Evolutionary conservation across 73 alveolate genomes (phyloP), one percentile per base, ranked within the genome.

Genomic region (Effrenium voratum): DNA sequence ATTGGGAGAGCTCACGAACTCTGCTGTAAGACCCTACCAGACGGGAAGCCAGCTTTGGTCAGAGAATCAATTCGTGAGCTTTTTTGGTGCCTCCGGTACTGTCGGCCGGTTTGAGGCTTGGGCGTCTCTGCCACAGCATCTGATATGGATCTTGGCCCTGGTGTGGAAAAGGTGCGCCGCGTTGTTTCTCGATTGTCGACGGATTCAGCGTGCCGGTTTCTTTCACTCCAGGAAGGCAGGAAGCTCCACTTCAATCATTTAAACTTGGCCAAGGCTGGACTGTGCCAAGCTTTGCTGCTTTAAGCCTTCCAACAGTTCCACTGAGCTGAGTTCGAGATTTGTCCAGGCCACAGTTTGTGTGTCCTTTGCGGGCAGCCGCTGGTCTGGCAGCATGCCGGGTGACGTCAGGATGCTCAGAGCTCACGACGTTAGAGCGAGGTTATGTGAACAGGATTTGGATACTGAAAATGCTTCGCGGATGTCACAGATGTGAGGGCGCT

Each of bases 241-340:
- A 84, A 84, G 93, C 30, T 84, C 16, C 93, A 84, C 60, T 84
- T 84, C 93, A 50, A 57, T 15, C 93, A 40, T n/a, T 5, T 84
- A 59, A 36, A 55, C 80, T 16, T 84, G 57, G 93, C 34, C 79
- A 66, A 66, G 34, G 79, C 79, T 32, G 34, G 30, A 57, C 16
- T 57, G 72, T 2, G n/a, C 28, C n/a, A 60, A 10, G 30, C 36
- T 60, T 38, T 12, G 16, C 75, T 60, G 15, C 34, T 60, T 38
- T 38, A 24, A 60, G 40, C 30, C 75, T 60, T 60, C 75, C 75
- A 60, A 24, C 5, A 24, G 16, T 38, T 24, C 30, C 75, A 6
- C 16, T 5, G 75, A 60, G 5, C 16, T 60, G 75, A 60, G 30
- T 60, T 38, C 16, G n/a, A n/a, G n/a, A 19, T 52, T 12, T 19